Conservation (phyloP, 805 yeast species). For the Yamadazyma akitaensis region DNA sequence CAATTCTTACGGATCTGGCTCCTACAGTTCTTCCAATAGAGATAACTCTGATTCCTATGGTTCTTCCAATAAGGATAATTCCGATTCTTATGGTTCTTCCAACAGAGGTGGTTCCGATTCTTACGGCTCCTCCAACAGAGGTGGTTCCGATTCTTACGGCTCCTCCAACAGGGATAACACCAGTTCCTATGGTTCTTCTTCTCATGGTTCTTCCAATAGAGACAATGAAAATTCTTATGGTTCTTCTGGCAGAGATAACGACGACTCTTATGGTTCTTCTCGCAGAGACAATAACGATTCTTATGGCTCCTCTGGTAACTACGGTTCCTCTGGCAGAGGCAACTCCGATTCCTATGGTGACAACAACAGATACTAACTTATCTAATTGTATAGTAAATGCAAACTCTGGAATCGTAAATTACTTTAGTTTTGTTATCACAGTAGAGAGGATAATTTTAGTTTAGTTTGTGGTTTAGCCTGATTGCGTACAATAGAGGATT, state of each 20-base stretch:
- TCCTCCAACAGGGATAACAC: not conserved
- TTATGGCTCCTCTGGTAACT: constrained; percentile 14
- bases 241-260: not conserved
- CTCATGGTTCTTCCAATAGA: not conserved
- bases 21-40: constrained; percentile 17
- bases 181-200: constrained; percentile 16
- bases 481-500: too few species aligned
- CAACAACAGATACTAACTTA: constrained; percentile 4
- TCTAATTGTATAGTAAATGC: not conserved
- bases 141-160: constrained; percentile 2
- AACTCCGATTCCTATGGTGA: constrained; percentile 11
- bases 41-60: constrained; percentile 1
- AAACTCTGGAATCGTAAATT: too few species aligned
- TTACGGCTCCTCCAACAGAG: constrained; percentile 18
- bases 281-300: not conserved
- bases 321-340: constrained; percentile 12
- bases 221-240: constrained; percentile 14
- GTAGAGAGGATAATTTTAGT: too few species aligned
- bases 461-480: too few species aligned
- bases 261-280: constrained; percentile 7
- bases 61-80: constrained; percentile 11
- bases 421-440: too few species aligned
- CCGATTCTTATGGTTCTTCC: constrained; percentile 25
- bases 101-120: constrained; percentile 8
- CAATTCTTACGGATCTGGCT: constrained; percentile 3